Evolutionary conservation across 129 eudicot genomes (phyloP).

Genomic region (Escallonia herrerae): DNA sequence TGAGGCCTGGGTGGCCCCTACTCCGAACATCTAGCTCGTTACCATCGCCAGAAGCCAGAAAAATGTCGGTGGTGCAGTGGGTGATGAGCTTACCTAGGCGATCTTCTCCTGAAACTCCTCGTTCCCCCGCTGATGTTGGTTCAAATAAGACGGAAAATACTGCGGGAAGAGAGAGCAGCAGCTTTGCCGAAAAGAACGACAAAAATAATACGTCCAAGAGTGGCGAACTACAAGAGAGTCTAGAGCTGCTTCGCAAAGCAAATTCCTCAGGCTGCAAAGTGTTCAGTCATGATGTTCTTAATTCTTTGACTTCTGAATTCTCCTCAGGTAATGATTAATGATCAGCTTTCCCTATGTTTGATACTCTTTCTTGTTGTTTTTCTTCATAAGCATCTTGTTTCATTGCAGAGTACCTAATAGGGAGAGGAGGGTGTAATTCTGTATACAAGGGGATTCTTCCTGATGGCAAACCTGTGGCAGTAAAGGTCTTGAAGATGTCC

Average conservation of each 20-base stretch:
- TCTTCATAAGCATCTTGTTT: neutral
- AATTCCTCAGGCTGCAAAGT: slow-evolving; percentile 49
- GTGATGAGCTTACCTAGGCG: slow-evolving; percentile 82
- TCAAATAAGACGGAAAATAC: slow-evolving; percentile 39
- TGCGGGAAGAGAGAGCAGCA: slow-evolving; percentile 31
- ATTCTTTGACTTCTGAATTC: slow-evolving; percentile 57
- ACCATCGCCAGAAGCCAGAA: slow-evolving; percentile 56
- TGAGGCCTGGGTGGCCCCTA: slow-evolving; percentile 96
- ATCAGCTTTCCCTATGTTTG: neutral
- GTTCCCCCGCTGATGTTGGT: slow-evolving; percentile 32
- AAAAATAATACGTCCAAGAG: slow-evolving; percentile 25
- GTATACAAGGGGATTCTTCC: slow-evolving; percentile 83
- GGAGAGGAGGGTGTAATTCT: slow-evolving; percentile 78
- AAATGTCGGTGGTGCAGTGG: slow-evolving; percentile 96
- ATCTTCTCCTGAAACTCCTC: slow-evolving; percentile 49
- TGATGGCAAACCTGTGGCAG: slow-evolving; percentile 76
- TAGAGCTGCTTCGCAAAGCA: slow-evolving; percentile 44
- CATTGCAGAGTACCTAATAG: slow-evolving; percentile 62
- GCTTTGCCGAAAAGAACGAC: slow-evolving; percentile 21
- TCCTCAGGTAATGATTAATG: slow-evolving; percentile 48
- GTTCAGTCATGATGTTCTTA: slow-evolving; percentile 59
- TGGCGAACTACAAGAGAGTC: slow-evolving; percentile 40
- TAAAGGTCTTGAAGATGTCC: slow-evolving; percentile 62
- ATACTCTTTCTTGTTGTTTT: neutral
- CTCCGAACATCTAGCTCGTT: slow-evolving; percentile 53